A percentile compares a stretch with the other conserved stretches of the same genome.
Evolutionary conservation across 2,329 filamentous ascomycete species (phyloP).

Genomic region (Calonectria crousiana): DNA sequence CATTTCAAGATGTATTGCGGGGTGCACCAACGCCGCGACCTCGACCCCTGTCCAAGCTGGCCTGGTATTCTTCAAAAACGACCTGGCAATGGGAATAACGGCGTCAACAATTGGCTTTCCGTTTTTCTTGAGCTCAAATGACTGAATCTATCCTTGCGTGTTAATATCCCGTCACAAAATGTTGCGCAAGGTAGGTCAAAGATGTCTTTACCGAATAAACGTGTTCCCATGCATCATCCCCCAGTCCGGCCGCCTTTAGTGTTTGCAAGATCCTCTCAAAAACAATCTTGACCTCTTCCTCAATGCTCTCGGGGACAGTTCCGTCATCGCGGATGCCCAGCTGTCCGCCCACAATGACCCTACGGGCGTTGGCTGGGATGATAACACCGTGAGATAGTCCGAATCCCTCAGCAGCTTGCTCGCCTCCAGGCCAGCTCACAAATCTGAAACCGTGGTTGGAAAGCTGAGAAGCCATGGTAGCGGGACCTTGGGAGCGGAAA

Average conservation of each 20-base stretch:
- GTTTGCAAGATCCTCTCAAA: constrained; percentile 13
- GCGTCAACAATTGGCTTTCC: constrained; percentile 12
- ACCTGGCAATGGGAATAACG: background rate
- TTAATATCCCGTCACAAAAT: background rate
- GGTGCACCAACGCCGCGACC: constrained; percentile 8
- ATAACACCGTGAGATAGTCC: constrained; percentile 19
- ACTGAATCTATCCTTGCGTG: background rate
- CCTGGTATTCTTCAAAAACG: constrained; percentile 9
- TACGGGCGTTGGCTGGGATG: constrained; percentile 7
- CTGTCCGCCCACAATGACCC: constrained; percentile 14
- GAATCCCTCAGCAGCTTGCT: constrained; percentile 15
- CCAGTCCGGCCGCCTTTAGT: constrained; percentile 16
- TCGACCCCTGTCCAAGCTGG: constrained; percentile 23
- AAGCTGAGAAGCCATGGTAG: background rate
- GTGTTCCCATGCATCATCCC: constrained; percentile 25
- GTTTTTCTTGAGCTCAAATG: constrained; percentile 10
- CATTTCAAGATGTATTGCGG: constrained; percentile 16
- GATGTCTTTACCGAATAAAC: constrained; percentile 7
- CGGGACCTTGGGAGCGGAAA: background rate
- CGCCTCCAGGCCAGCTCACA: constrained; percentile 21
- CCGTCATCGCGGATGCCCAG: constrained; percentile 20
- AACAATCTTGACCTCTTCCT: constrained; percentile 12
- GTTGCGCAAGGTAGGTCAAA: too few species aligned
- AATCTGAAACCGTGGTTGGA: constrained; percentile 11
- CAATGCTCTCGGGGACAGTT: constrained; percentile 5